Evolutionary conservation across 352 stramenopile species (phyloP).

Genomic region (Phytophthora hibernalis): DNA sequence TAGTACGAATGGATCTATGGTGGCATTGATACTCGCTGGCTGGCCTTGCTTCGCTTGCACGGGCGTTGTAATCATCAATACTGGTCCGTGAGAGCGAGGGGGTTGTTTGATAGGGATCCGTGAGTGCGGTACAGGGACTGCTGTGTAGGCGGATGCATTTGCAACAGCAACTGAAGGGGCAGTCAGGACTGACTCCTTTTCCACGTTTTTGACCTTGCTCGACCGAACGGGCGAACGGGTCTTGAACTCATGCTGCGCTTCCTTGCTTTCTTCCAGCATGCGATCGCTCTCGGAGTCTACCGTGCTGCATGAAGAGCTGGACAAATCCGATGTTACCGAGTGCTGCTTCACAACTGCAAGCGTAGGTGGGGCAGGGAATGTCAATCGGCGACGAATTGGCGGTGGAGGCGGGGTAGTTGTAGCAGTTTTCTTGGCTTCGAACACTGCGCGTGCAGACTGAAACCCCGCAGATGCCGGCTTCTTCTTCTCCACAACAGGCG

Average conservation of each 20-base stretch:
- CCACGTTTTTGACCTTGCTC: conserved; percentile 10
- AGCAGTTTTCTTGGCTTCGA: conserved; percentile 32
- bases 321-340: conserved; percentile 17
- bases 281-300: conserved; percentile 28
- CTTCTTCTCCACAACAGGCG: background rate
- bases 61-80: background rate
- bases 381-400: conserved; percentile 15
- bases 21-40: background rate
- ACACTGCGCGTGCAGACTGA: conserved; percentile 35
- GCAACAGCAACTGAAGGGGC: background rate
- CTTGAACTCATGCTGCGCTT: background rate
- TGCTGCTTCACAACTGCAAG: conserved; percentile 19
- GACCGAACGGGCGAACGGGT: background rate
- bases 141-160: background rate
- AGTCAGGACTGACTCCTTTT: conserved; percentile 6
- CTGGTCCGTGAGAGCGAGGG: background rate
- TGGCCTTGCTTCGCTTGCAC: background rate
- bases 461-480: conserved; percentile 21
- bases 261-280: conserved; percentile 22
- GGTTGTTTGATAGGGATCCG: background rate
- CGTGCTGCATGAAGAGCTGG: conserved; percentile 30
- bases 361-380: background rate
- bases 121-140: background rate
- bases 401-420: conserved; percentile 1
- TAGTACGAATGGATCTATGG: conserved; percentile 60